A percentile compares a stretch with the other conserved stretches of the same genome.
phyloP scores from a whole-genome alignment of 768 basidiomycete genomes.

The Auricularia heimuer region DNA sequence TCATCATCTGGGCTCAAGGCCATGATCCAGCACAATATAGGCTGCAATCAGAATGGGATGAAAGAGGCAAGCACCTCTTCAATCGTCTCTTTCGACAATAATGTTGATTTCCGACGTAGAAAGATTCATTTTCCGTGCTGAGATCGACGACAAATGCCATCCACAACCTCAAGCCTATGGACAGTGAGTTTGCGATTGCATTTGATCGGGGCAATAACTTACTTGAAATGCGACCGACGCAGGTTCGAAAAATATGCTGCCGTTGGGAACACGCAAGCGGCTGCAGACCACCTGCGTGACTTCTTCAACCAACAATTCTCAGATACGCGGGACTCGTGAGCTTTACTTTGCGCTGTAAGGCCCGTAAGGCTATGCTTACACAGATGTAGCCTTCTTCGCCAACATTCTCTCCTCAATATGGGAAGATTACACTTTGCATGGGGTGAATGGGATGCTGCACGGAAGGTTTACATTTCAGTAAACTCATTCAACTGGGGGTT shows the following conservation, averaged over 20 bases:
- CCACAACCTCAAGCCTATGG: slow-evolving; percentile 53
- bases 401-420: slow-evolving; percentile 69
- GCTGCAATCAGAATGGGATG: slow-evolving; percentile 28
- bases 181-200: slow-evolving; percentile 5
- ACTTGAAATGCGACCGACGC: too few species aligned
- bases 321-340: slow-evolving; percentile 70
- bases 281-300: slow-evolving; percentile 58
- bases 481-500: neutral
- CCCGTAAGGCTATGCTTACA: neutral
- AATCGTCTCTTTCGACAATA: neutral
- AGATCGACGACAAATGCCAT: slow-evolving; percentile 55
- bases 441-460: slow-evolving; percentile 56
- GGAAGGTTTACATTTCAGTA: slow-evolving; percentile 37
- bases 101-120: slow-evolving; percentile 21
- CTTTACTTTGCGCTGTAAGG: slow-evolving; percentile 6
- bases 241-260: slow-evolving; percentile 63
- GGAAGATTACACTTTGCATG: slow-evolving; percentile 69
- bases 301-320: slow-evolving; percentile 86
- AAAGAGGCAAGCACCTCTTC: slow-evolving; percentile 1
- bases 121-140: slow-evolving; percentile 49
- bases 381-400: slow-evolving; percentile 53
- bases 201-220: too few species aligned
- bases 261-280: slow-evolving; percentile 58
- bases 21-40: slow-evolving; percentile 40
- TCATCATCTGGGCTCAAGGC: slow-evolving; percentile 51